Percentiles rank a stretch among this genome's conserved stretches.
These are phyloP conservation scores for Xylaria sp. DNA, from an alignment of 2,329 filamentous ascomycete genomes.

Conservation along the genomic window DNA sequence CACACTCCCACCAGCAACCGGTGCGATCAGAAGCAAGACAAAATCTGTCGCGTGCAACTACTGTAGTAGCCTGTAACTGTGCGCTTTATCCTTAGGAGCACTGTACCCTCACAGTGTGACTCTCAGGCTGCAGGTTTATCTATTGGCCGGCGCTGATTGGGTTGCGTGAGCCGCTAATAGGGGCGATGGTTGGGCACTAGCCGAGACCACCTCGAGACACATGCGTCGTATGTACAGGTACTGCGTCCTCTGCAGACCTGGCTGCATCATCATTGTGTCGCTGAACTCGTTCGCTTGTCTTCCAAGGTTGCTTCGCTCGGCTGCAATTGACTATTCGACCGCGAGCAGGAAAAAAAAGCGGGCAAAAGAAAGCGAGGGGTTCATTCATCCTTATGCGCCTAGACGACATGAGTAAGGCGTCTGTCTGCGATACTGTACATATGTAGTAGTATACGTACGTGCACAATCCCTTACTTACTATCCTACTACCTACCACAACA, in stretches of 20 bases:
- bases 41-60: slow-evolving; percentile 17
- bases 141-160: slow-evolving; percentile 37
- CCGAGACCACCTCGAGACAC: not conserved
- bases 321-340: not conserved
- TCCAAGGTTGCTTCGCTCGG: not conserved
- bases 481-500: not conserved
- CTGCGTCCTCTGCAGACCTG: too few relatives aligned
- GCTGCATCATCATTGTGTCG: too few relatives aligned
- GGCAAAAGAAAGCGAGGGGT: not conserved
- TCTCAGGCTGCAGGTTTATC: slow-evolving; percentile 40
- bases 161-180: slow-evolving; percentile 22
- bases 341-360: not conserved
- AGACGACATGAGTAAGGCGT: not conserved
- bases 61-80: too few relatives aligned
- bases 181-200: slow-evolving; percentile 21
- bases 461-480: too few relatives aligned
- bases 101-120: slow-evolving; percentile 39
- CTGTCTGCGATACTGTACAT: too few relatives aligned
- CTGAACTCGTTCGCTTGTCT: not conserved
- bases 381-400: not conserved
- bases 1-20: not conserved
- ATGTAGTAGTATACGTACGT: too few relatives aligned
- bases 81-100: slow-evolving; percentile 17
- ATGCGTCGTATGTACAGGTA: not conserved
- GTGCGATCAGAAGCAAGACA: not conserved